Conservation (phyloP, 1,284 basidiomycete genomes). For the Marasmius tenuissimus region DNA sequence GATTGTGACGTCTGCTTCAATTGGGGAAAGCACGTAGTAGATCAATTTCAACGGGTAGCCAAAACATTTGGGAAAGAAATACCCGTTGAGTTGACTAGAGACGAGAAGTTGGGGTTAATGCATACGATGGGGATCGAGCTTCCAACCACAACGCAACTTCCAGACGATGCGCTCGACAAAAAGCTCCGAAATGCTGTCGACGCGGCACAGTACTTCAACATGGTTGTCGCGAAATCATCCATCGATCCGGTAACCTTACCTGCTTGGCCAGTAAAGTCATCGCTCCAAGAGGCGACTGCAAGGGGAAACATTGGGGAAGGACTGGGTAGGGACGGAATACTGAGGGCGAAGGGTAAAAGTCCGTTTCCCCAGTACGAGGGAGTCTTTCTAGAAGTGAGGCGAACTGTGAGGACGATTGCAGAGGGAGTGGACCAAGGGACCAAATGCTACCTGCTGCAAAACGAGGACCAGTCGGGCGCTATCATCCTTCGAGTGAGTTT, state of each 20-base stretch:
- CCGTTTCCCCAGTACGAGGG: background rate
- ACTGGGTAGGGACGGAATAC: background rate
- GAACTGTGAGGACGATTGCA: background rate
- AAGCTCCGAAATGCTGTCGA: conserved; percentile 10
- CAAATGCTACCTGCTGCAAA: background rate
- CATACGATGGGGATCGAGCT: conserved; percentile 9
- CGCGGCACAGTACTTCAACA: conserved; percentile 3
- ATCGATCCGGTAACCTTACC: background rate
- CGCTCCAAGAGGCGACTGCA: background rate
- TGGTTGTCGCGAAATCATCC: background rate
- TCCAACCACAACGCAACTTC: conserved; percentile 5
- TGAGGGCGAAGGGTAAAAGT: background rate
- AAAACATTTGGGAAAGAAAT: background rate
- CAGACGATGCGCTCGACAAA: conserved; percentile 6
- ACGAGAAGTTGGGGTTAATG: conserved; percentile 5
- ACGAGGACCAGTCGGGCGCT: background rate
- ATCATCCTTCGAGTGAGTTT: background rate
- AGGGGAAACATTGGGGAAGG: background rate
- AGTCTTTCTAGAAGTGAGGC: background rate
- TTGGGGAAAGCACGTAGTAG: background rate
- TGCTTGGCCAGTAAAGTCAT: background rate
- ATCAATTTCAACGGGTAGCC: background rate
- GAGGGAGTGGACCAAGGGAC: background rate
- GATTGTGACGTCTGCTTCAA: background rate
- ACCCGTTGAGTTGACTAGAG: background rate